Base-by-base conservation (phyloP, 2,329 filamentous ascomycete species). In the Phyllosticta citrichinensis region DNA sequence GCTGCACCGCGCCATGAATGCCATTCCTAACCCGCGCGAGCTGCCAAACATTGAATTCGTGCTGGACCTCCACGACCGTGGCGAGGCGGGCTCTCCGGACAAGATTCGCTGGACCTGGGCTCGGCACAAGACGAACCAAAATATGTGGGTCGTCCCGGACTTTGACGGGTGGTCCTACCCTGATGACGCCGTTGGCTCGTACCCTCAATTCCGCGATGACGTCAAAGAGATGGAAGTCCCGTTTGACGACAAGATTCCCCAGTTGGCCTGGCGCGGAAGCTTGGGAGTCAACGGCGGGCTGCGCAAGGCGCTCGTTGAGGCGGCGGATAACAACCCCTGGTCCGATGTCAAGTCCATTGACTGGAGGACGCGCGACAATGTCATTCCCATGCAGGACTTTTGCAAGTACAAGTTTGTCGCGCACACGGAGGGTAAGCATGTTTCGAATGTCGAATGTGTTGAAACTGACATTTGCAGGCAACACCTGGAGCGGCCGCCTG, bases 191-290 rank as follows among this genome's bases (percentile, higher is more conserved):
- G 54, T 66, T 25, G 65, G 64, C 12, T 58, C 59, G 6, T 67
- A 66, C 57, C n/a, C 35, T 17, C 25, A 63, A 12, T 56, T 66
- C 17, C 66, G 64, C 17, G 50, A 56, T 2, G 33, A 61, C 3
- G 57, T 66, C 10, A 30, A 30, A 9, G 56, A 55, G 24, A 62
- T 55, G 11, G 63, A 65, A 53, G 55, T 59, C 10, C 53, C 63
- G 9, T 71, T 66, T 63, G 60, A 65, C 35, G 64, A 66, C 33
- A 72, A 71, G 62, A 64, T 64, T 12, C 62, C 64, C 9, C 64
- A 66, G 58, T 52, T 67, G 3, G 63, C 66, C n/a, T 75, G 73
- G 72, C 67, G 73, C 52, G 73, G 73, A 11, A 66, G 64, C 9
- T 64, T 68, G 5, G 66, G 68, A 22, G 67, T 69, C 2, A 70